A percentile compares a stretch with the other conserved stretches of the same genome.
These are phyloP conservation scores for Daldinia eschscholtzii DNA, from an alignment of 2,329 filamentous ascomycete species.

Conservation along the genomic window DNA sequence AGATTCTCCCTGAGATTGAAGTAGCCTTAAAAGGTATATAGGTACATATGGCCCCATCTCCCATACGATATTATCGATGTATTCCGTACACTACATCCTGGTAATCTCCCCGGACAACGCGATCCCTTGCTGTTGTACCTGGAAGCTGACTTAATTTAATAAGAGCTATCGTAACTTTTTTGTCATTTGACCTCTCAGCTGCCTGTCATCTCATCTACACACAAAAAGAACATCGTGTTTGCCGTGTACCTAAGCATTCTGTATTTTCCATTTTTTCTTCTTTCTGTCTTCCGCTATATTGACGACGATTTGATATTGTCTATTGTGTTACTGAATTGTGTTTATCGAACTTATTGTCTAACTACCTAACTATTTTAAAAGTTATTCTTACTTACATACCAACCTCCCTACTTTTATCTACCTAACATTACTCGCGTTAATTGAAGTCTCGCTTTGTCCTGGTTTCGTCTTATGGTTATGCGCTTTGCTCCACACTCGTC, in stretches of 20 bases:
- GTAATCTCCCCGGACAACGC: constrained; percentile 37
- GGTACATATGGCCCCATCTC: constrained; percentile 20
- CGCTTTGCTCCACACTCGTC: constrained; percentile 21
- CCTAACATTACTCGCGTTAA: constrained; percentile 15
- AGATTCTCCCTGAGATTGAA: constrained; percentile 13
- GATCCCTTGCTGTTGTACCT: constrained; percentile 16
- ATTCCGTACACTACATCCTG: constrained; percentile 22
- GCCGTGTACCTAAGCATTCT: constrained; percentile 19
- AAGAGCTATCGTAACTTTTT: constrained; percentile 28
- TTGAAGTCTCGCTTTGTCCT: constrained; percentile 16
- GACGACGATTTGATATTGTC: constrained; percentile 9
- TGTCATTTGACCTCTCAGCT: constrained; percentile 21
- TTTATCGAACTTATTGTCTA: constrained; percentile 1
- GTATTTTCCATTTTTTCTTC: constrained; percentile 10
- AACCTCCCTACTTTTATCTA: constrained; percentile 13
- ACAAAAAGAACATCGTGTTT: constrained; percentile 9
- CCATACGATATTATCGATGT: constrained; percentile 24
- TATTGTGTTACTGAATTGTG: not conserved
- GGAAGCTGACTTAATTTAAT: constrained; percentile 33
- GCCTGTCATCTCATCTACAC: constrained; percentile 15
- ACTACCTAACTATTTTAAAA: constrained; percentile 14
- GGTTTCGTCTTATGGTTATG: constrained; percentile 22
- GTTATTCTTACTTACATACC: constrained; percentile 21
- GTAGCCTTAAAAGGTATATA: not conserved
- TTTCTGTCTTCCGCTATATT: constrained; percentile 11